Percentiles rank a stretch among this genome's conserved stretches.
phyloP scores from a whole-genome alignment of 306 rosid species.

The Cicer chorassanicum region DNA sequence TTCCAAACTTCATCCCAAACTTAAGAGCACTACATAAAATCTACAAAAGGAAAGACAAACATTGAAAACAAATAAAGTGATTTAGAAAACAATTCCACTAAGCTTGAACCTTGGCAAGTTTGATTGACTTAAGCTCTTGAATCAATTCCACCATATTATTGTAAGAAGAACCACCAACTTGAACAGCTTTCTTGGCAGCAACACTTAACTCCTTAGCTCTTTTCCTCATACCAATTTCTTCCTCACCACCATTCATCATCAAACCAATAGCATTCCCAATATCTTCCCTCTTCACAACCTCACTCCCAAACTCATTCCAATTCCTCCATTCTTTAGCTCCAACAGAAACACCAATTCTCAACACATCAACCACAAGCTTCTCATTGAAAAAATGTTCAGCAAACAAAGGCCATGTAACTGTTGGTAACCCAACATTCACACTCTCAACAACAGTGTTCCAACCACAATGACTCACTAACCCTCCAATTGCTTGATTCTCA shows the following conservation, averaged over 20 bases:
- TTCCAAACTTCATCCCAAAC: background rate
- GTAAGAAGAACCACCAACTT: conserved; percentile 49
- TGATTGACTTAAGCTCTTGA: conserved; percentile 23
- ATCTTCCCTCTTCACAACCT: conserved; percentile 40
- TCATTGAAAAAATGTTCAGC: conserved; percentile 52
- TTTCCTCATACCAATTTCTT: conserved; percentile 33
- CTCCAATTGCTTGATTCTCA: conserved; percentile 43
- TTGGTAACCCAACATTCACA: conserved; percentile 47
- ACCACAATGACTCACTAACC: conserved; percentile 48
- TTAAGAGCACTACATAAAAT: background rate
- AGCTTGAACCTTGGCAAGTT: conserved; percentile 14
- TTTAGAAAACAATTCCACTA: background rate
- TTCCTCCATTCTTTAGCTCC: conserved; percentile 47
- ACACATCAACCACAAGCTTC: conserved; percentile 45
- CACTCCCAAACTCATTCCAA: conserved; percentile 44
- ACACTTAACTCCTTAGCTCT: conserved; percentile 23
- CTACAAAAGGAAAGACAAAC: background rate
- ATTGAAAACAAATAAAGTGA: background rate
- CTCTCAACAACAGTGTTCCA: conserved; percentile 49
- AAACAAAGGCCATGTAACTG: conserved; percentile 52
- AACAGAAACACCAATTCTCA: conserved; percentile 48
- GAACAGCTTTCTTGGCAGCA: conserved; percentile 38
- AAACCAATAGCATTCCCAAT: conserved; percentile 33
- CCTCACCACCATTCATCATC: conserved; percentile 38
- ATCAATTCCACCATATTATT: conserved; percentile 35